Base-by-base conservation (phyloP, 805 yeast genomes). In the Wickerhamomyces silvicola region DNA sequence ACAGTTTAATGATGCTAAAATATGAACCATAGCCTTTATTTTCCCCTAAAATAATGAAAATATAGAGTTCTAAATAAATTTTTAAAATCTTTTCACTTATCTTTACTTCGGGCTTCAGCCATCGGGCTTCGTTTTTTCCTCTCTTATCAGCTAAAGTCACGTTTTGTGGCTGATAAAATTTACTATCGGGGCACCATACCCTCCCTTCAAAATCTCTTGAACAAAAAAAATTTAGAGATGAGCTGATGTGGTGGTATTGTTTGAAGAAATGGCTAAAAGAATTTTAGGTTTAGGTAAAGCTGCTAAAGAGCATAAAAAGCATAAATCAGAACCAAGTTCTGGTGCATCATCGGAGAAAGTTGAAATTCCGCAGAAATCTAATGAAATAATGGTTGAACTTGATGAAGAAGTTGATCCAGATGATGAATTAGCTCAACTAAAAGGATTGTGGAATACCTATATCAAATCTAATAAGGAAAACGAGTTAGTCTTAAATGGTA, bases 341-440 rank as follows among this genome's bases (percentile, higher is more conserved):
- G 7, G 37, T 42, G 10, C 40, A 36, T 7, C 42, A 39, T 13
- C 38, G 16, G 39, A 38, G 33, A 9, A 33, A 34, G n/a, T n/a
- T n/a, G n/a, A n/a, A n/a, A n/a, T 20, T 39, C 39, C 54, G 4
- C 57, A 58, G 18, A 54, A 52, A 27, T 48, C 54, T 10, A 56
- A 39, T 45, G 72, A 77, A 45, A 58, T 77, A 19, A 68, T 76
- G 4, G 78, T 88, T 22, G 90, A 81, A 48, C 55, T 88, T 15
- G 76, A 68, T 10, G 84, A 75, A 22, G 79, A 72, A 24, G 79
- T 70, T 2, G 86, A 82, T 48, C 76, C 81, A 6, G 79, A 81
- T 38, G 87, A 86, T 52, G 92, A 84, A 45, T 48, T 84, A n/a
- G 76, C 76, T 6, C 95, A 86, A 54, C 58, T 88, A 37, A 62